Percentiles rank a stretch among this genome's conserved stretches.
Evolutionary conservation across 805 yeast genomes (phyloP).

Genomic region (Deakozyma indianensis): DNA sequence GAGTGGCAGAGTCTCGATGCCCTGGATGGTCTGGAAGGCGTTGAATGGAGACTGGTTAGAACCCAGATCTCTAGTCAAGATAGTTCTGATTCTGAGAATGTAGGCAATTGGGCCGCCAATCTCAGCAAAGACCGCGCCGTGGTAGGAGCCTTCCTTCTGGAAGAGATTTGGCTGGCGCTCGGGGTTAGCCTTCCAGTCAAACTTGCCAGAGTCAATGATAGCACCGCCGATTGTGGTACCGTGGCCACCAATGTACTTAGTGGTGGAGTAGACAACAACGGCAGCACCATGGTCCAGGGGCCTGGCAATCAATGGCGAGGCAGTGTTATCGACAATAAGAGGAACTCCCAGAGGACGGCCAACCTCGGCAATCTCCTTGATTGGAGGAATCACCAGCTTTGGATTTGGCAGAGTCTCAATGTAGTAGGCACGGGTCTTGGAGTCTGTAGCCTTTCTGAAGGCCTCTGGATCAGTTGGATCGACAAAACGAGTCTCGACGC

Average conservation of each 20-base stretch:
- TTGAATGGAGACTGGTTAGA: constrained; percentile 82
- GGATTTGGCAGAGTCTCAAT: constrained; percentile 91
- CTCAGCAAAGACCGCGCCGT: constrained; percentile 71
- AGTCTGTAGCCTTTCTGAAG: constrained; percentile 62
- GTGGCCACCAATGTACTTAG: constrained; percentile 97
- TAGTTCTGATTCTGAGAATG: constrained; percentile 68
- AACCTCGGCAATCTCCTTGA: constrained; percentile 54
- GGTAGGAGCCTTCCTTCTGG: constrained; percentile 85
- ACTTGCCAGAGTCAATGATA: constrained; percentile 79
- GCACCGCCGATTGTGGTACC: constrained; percentile 93
- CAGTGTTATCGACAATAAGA: constrained; percentile 89
- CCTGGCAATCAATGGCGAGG: constrained; percentile 77
- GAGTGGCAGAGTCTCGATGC: constrained; percentile 84
- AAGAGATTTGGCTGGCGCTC: constrained; percentile 85
- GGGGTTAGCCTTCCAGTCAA: constrained; percentile 79
- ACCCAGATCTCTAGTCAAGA: constrained; percentile 83
- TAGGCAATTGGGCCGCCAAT: constrained; percentile 70
- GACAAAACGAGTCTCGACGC: constrained; percentile 76
- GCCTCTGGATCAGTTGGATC: constrained; percentile 63
- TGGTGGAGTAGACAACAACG: constrained; percentile 84
- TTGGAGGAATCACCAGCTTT: constrained; percentile 82
- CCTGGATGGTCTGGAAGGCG: constrained; percentile 74
- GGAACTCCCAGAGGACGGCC: constrained; percentile 85
- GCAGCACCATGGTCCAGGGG: constrained; percentile 89
- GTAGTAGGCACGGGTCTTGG: constrained; percentile 77